phyloP scores from a whole-genome alignment of 2,329 filamentous ascomycete species.

The Pestalotiopsis sp. region DNA sequence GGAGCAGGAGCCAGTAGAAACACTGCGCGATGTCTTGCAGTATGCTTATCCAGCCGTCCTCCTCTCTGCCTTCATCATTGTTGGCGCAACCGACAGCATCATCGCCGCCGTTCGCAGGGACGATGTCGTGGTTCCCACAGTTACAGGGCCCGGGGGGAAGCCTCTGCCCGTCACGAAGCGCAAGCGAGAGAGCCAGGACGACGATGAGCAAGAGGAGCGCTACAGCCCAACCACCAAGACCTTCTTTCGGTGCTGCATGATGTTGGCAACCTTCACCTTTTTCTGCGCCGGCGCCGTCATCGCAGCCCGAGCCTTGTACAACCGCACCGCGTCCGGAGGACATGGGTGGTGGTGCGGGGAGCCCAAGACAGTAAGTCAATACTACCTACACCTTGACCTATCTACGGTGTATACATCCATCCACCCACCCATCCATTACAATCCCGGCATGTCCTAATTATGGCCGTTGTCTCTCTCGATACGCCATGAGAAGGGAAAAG shows the following conservation, averaged over 20 bases:
- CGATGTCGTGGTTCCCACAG: conserved; percentile 46
- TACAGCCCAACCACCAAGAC: conserved; percentile 43
- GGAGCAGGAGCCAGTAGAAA: conserved; percentile 39
- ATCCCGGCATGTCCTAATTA: background rate
- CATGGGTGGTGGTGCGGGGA: conserved; percentile 35
- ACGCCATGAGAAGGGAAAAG: background rate
- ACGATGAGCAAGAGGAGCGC: conserved; percentile 40
- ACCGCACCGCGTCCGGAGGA: conserved; percentile 37
- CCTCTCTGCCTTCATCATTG: conserved; percentile 52
- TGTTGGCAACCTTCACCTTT: conserved; percentile 73
- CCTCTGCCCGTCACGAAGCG: conserved; percentile 74
- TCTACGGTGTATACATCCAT: background rate
- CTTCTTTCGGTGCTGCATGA: conserved; percentile 76
- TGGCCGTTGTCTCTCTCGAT: background rate
- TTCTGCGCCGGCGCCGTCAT: conserved; percentile 74
- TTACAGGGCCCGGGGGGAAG: conserved; percentile 84
- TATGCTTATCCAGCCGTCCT: conserved; percentile 57
- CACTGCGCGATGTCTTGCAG: conserved; percentile 48
- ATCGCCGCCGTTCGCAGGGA: conserved; percentile 53
- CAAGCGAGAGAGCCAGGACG: conserved; percentile 50
- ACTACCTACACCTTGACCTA: too few relatives aligned
- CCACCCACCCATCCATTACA: conserved; percentile 12
- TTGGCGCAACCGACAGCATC: conserved; percentile 56
- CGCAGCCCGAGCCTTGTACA: conserved; percentile 72
- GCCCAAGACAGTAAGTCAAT: conserved; percentile 31